Conservation (phyloP, 73 alveolate species). For the Tetrahymena elliotti region DNA sequence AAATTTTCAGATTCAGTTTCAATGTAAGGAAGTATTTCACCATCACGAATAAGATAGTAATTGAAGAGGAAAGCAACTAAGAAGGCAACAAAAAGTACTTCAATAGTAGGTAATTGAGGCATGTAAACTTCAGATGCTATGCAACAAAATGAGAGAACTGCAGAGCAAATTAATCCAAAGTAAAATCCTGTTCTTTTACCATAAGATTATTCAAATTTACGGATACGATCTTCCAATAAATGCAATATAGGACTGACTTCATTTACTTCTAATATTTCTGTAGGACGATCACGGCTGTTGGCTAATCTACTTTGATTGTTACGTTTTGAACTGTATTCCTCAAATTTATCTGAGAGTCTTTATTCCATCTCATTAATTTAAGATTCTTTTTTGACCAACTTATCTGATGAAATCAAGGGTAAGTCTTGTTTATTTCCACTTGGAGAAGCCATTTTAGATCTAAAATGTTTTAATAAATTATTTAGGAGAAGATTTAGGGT, state of each 20-base stretch:
- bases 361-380: not conserved
- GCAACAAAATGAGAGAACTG: not conserved
- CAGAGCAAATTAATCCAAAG: not conserved
- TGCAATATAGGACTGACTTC: not conserved
- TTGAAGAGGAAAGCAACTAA: not conserved
- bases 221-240: not conserved
- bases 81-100: not conserved
- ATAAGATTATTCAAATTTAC: not conserved
- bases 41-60: not conserved
- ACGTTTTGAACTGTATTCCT: not conserved
- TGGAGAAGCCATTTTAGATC: not conserved
- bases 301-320: not conserved
- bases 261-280: not conserved
- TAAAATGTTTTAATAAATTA: not conserved
- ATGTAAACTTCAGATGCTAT: not conserved
- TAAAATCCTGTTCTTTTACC: not conserved
- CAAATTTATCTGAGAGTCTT: not conserved
- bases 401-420: not conserved
- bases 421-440: not conserved
- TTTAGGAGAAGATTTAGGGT: not conserved
- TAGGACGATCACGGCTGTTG: not conserved
- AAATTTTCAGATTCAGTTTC: not conserved
- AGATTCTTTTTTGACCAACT: not conserved
- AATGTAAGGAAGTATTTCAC: not conserved
- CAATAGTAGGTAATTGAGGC: not conserved